phyloP scores from a whole-genome alignment of 73 alveolate genomes.

The Paramecium sexaurelia region DNA sequence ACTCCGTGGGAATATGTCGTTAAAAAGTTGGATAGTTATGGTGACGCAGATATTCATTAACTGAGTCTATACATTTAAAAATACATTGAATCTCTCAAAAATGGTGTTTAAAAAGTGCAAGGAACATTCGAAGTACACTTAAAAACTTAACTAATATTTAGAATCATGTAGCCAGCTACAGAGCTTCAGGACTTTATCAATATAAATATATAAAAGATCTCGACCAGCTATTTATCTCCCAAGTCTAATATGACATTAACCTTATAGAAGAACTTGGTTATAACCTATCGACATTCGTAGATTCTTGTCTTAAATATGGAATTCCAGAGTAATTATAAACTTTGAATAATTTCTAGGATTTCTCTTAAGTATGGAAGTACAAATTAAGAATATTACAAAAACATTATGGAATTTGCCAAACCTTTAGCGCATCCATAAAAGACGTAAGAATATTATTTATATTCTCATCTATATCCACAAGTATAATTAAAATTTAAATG shows the following conservation, averaged over 20 bases:
- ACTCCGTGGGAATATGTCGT: constrained; percentile 58
- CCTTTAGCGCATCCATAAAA: neutral
- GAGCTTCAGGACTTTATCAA: constrained; percentile 14
- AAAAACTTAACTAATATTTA: neutral
- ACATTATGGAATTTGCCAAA: neutral
- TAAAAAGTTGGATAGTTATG: constrained; percentile 1
- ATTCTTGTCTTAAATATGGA: constrained; percentile 3
- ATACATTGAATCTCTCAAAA: neutral
- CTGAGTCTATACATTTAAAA: constrained; percentile 20
- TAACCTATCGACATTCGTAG: neutral
- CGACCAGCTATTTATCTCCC: constrained; percentile 16
- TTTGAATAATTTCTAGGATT: neutral
- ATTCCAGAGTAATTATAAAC: constrained; percentile 40
- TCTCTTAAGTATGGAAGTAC: constrained; percentile 6
- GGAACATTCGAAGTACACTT: neutral
- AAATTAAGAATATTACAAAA: constrained; percentile 44
- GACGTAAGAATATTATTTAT: neutral
- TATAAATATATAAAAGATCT: constrained; percentile 18
- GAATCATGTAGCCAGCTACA: neutral
- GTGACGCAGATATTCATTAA: neutral
- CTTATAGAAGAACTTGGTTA: constrained; percentile 41
- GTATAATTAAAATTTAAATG: neutral
- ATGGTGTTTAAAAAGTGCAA: neutral
- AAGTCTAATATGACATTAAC: neutral
- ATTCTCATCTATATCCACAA: constrained; percentile 24